phyloP scores from a whole-genome alignment of 352 stramenopile species.

The Elongisporangium anandrum region DNA sequence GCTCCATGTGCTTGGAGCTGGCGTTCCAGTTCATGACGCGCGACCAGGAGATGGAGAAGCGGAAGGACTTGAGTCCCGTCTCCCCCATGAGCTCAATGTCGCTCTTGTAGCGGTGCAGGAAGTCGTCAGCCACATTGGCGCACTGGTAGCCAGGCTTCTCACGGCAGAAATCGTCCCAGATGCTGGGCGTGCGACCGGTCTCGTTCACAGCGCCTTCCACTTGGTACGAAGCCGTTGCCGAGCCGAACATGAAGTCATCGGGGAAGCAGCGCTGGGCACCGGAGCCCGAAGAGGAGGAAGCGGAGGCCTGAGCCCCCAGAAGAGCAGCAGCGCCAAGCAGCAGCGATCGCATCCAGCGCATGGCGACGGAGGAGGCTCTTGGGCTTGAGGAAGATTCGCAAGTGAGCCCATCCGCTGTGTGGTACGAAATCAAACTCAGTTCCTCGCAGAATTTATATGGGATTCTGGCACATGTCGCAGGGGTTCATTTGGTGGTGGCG shows the following conservation, averaged over 20 bases:
- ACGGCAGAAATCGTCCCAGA: slow-evolving; percentile 89
- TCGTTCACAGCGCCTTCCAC: slow-evolving; percentile 84
- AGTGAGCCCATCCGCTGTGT: too few relatives aligned
- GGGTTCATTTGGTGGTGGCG: too few relatives aligned
- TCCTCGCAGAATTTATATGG: too few relatives aligned
- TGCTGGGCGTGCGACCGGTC: slow-evolving; percentile 59
- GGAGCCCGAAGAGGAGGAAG: neutral
- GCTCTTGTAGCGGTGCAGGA: slow-evolving; percentile 87
- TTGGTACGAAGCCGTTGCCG: slow-evolving; percentile 85
- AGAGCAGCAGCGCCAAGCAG: too few relatives aligned
- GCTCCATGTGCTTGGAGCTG: slow-evolving; percentile 26
- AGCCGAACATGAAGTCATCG: slow-evolving; percentile 69
- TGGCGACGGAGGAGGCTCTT: too few relatives aligned
- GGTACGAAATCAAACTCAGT: too few relatives aligned
- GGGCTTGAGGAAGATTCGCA: too few relatives aligned
- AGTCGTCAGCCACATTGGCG: slow-evolving; percentile 90
- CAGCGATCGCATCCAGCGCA: too few relatives aligned
- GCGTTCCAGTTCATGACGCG: slow-evolving; percentile 82
- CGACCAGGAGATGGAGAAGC: slow-evolving; percentile 92
- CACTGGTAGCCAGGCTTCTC: slow-evolving; percentile 52
- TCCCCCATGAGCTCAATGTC: slow-evolving; percentile 92
- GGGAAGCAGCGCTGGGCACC: slow-evolving; percentile 28
- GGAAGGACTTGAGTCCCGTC: slow-evolving; percentile 89
- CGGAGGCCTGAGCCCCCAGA: too few relatives aligned
- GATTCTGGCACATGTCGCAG: too few relatives aligned